phyloP scores from a whole-genome alignment of 176 grass and related monocot genomes.

The Juncus effusus region DNA sequence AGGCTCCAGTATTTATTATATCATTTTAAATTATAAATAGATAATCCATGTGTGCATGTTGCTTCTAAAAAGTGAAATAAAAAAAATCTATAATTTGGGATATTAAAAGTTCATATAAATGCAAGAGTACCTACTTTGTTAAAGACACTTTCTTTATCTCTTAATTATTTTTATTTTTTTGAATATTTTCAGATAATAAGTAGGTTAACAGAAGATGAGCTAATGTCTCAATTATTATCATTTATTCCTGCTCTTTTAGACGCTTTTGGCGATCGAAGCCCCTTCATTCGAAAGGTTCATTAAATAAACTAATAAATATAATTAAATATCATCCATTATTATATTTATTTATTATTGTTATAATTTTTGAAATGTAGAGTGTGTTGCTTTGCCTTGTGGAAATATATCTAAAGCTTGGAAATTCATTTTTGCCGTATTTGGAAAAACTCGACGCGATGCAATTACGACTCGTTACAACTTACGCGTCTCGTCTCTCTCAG shows the following conservation, averaged over 20 bases:
- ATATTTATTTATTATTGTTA: background rate
- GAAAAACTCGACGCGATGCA: conserved; percentile 40
- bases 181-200: conserved; percentile 55
- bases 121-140: background rate
- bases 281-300: conserved; percentile 72
- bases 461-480: conserved; percentile 41
- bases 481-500: conserved; percentile 54
- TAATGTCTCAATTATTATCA: conserved; percentile 57
- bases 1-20: background rate
- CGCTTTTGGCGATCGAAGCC: conserved; percentile 57
- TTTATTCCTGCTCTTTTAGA: conserved; percentile 73
- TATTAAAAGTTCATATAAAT: background rate
- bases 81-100: background rate
- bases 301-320: background rate
- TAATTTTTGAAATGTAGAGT: conserved; percentile 30
- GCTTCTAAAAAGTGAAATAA: background rate
- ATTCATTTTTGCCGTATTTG: conserved; percentile 51
- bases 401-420: conserved; percentile 73
- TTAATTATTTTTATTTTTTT: background rate
- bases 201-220: conserved; percentile 54
- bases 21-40: background rate
- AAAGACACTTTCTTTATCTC: background rate
- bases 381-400: conserved; percentile 66
- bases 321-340: background rate
- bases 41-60: background rate